Evolutionary conservation across 768 basidiomycete species (phyloP).

Genomic region (Strobilomyces echinocephalus): DNA sequence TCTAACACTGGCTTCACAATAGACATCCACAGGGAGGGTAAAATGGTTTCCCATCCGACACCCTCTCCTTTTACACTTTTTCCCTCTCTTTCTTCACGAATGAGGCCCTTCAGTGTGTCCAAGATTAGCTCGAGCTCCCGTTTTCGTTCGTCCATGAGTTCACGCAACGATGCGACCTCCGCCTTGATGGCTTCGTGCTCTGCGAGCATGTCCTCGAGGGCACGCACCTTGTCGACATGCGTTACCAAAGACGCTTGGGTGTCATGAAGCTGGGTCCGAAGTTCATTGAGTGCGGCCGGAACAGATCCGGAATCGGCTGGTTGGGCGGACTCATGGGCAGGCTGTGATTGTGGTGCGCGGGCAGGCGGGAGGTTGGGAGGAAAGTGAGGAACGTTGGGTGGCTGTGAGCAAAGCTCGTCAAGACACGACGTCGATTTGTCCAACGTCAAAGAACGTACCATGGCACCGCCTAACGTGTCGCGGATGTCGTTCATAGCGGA

Average conservation of each 20-base stretch:
- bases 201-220: conserved; percentile 72
- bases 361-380: conserved; percentile 66
- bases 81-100: too few species aligned
- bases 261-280: conserved; percentile 79
- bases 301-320: conserved; percentile 24
- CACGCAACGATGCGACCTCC: conserved; percentile 70
- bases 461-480: conserved; percentile 79
- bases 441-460: conserved; percentile 46
- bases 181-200: conserved; percentile 83
- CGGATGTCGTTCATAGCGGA: conserved; percentile 86
- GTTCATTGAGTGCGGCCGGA: conserved; percentile 43
- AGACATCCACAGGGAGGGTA: too few species aligned
- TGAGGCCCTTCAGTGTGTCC: too few species aligned
- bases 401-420: conserved; percentile 35
- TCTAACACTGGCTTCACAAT: too few species aligned
- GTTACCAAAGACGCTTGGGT: conserved; percentile 73
- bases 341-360: conserved; percentile 36
- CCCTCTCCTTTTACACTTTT: too few species aligned
- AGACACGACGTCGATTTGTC: background rate
- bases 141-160: conserved; percentile 64
- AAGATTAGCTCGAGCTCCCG: conserved; percentile 45
- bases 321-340: conserved; percentile 24
- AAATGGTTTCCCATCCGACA: too few species aligned
- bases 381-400: conserved; percentile 56
- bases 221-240: conserved; percentile 80